Base-by-base conservation (phyloP, 2,329 filamentous ascomycete genomes). In the Dendrostoma leiphaemia region DNA sequence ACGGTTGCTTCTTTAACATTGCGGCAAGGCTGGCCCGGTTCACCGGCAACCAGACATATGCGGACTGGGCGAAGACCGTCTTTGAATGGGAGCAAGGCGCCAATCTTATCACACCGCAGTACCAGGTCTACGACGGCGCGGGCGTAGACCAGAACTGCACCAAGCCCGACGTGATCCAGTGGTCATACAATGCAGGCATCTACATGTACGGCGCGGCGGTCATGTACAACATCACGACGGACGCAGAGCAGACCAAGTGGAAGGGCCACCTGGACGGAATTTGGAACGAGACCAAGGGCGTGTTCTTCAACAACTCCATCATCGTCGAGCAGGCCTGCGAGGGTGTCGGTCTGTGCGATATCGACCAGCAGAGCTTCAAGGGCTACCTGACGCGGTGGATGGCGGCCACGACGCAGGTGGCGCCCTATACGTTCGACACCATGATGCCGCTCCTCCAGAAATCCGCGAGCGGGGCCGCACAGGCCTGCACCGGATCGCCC, bases 1-100 rank as follows among this genome's bases (percentile, higher is more conserved):
- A 88, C 71, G 84, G 84, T 6, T 85, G 83, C 69, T 86, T 88
- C 69, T 87, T 88, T 72, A 86, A 88, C 67, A 66, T 88, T 23
- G 84, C 82, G 21, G 78, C 90, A 7, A 84, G 90, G 15, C 78
- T 95, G 6, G 88, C 88, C 0, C 78, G 86, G 12, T 94, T 90
- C 71, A 95, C 91, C 0, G 82, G 84, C 45, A 94, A 95, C 70
- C 65, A 80, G 51, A 94, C 89, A 0, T 96, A 96, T 65, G 77
- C 82, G 8, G 80, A 89, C 12, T 91, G 88, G 88, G 90, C 90
- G 0, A 77, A 82, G 56, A 85, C 77, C 62, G 75, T 86, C 9
- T 96, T 85, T 67, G 78, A 85, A 46, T 90, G 87, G 87, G 76
- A 84, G 61, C 64, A 67, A 9, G 62, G 66, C 0, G 72, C 80